Evolutionary conservation across 2,329 filamentous ascomycete genomes (phyloP).

Genomic region (Colletotrichum sp.): DNA sequence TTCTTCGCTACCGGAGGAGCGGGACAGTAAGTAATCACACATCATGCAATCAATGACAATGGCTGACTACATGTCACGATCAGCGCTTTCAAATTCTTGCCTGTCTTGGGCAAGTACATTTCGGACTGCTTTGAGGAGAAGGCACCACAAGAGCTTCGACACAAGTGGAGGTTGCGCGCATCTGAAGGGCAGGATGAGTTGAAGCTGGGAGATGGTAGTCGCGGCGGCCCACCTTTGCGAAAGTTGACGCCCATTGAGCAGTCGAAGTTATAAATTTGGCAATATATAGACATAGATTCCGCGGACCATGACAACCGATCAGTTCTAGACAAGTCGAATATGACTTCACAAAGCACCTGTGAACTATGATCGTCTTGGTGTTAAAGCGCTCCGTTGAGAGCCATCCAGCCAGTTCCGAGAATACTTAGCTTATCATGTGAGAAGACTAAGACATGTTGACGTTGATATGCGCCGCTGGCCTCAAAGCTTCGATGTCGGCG

Average conservation of each 20-base stretch:
- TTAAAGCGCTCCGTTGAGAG: too few relatives aligned
- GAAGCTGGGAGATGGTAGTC: conserved; percentile 34
- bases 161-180: conserved; percentile 33
- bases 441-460: fast-evolving
- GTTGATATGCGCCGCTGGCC: fast-evolving
- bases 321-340: too few relatives aligned
- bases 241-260: conserved; percentile 28
- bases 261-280: too few relatives aligned
- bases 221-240: conserved; percentile 31
- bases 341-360: too few relatives aligned
- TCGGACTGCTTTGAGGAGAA: conserved; percentile 37
- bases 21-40: conserved; percentile 37
- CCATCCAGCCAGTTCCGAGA: too few relatives aligned
- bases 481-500: neutral
- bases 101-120: conserved; percentile 29
- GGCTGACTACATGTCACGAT: neutral
- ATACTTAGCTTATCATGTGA: fast-evolving
- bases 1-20: conserved; percentile 55
- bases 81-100: conserved; percentile 32
- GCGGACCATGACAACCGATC: too few relatives aligned
- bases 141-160: conserved; percentile 27
- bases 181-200: neutral
- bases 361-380: too few relatives aligned
- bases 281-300: too few relatives aligned
- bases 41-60: fast-evolving